Base-by-base conservation (phyloP, 2,329 filamentous ascomycete genomes). In the Paraphaeosphaeria minitans region DNA sequence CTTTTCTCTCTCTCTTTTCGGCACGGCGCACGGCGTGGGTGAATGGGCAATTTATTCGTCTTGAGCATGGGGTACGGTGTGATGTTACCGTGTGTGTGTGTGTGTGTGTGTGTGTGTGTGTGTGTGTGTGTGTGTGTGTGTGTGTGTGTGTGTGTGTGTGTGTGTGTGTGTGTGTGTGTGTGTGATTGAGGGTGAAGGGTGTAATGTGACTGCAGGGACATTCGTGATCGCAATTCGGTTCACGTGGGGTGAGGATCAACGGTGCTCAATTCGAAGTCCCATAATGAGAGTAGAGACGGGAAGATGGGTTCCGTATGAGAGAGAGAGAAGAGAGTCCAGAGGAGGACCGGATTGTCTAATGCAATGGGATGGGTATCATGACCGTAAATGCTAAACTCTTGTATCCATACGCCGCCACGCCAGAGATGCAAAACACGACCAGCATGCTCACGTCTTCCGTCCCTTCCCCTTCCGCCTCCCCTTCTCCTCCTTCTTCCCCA, bases 401-500 rank as follows among this genome's bases (percentile, higher is more conserved):
- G 14, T 19, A 19, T 39, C 31, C 31, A 31, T 43, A 9, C 50
- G 50, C 50, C 50, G 19, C 50, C 50, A 21, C 50, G 19, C 50
- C 50, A 21, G 27, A 31, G 21, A 53, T 43, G 50, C 45, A 48
- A 52, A 56, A 6, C 37, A 39, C 39, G 39, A 21, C 27, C 29
- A 8, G 21, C 24, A 54, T 58, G 50, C 39, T n/a, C 31, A 57
- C 10, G 56, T 66, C 63, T 71, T 71, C 60, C 67, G 72, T 33
- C 67, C 65, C 61, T 67, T 70, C 37, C 70, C 65, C 58, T 71
- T 75, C 37, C 67, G 59, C 64, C 58, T 66, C 21, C 58, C 59
- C 50, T 66, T 68, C 56, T 58, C 64, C 39, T 68, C 69, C 14
- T 62, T 55, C 42, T 56, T 55, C 3, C 64, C 71, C 4, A 77